Evolutionary conservation across 1,284 basidiomycete species (phyloP).

Genomic region (Vanrija sp.): DNA sequence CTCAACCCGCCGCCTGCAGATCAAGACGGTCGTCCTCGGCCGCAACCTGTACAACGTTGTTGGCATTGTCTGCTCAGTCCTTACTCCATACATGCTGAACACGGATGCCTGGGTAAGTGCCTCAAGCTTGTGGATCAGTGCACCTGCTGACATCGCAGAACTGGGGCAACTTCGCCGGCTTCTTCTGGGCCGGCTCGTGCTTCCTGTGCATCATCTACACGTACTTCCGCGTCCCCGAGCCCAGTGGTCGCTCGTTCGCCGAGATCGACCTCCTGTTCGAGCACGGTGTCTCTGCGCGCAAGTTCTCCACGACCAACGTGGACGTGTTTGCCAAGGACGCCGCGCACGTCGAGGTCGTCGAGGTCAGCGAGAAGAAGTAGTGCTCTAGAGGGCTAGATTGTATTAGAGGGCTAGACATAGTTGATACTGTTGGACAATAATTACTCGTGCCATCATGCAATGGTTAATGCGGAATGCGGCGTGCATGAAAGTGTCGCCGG

Average conservation of each 20-base stretch:
- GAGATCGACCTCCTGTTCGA: conserved; percentile 51
- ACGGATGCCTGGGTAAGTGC: conserved; percentile 40
- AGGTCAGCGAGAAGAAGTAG: not conserved
- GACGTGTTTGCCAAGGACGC: conserved; percentile 10
- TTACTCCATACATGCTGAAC: conserved; percentile 53
- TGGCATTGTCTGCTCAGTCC: conserved; percentile 47
- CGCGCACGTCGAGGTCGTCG: not conserved
- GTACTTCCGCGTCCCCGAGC: conserved; percentile 35
- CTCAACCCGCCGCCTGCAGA: conserved; percentile 51
- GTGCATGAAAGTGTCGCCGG: too few relatives aligned
- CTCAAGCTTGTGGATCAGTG: not conserved
- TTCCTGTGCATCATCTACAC: conserved; percentile 38
- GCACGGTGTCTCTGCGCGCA: conserved; percentile 24
- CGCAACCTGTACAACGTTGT: conserved; percentile 48
- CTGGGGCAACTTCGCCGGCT: conserved; percentile 39
- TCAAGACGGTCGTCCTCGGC: conserved; percentile 56
- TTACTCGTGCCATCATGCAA: too few relatives aligned
- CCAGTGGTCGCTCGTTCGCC: conserved; percentile 48
- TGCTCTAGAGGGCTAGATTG: too few relatives aligned
- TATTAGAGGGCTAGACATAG: too few relatives aligned
- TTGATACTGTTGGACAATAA: too few relatives aligned
- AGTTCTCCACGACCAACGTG: conserved; percentile 25
- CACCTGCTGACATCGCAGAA: conserved; percentile 14
- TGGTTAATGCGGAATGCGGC: too few relatives aligned
- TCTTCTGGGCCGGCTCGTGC: conserved; percentile 34